These are phyloP conservation scores for Odontarrhena argentea DNA, from an alignment of 345 rosid genomes.

Conservation along the genomic window DNA sequence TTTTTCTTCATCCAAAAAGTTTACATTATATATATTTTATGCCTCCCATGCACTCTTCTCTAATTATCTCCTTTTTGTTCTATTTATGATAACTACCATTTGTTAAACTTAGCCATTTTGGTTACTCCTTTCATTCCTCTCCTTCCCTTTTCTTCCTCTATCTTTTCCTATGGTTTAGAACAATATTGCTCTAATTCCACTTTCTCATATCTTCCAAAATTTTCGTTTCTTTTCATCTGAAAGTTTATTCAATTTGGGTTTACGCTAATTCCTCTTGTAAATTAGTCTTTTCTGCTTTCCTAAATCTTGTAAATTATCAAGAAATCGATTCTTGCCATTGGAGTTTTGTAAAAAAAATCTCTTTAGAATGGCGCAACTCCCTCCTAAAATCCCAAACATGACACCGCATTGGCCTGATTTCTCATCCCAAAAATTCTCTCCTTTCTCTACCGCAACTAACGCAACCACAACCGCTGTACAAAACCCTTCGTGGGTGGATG, in stretches of 20 bases:
- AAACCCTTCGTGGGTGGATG: conserved; percentile 78
- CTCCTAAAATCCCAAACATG: conserved; percentile 88
- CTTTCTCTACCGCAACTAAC: conserved; percentile 26
- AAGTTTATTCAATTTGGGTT: conserved; percentile 10
- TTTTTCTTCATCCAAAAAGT: not conserved
- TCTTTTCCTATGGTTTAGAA: conserved; percentile 31
- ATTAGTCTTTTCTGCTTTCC: not conserved
- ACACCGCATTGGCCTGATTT: conserved; percentile 74
- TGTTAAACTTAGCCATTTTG: conserved; percentile 43
- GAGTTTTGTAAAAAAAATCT: too few species aligned
- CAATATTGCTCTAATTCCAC: conserved; percentile 22
- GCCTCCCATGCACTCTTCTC: not conserved
- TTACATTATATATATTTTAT: conserved; percentile 2
- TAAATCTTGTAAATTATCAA: conserved; percentile 1
- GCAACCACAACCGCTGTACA: conserved; percentile 32
- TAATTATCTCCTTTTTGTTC: conserved; percentile 20
- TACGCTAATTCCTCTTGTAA: conserved; percentile 23
- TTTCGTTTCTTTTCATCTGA: conserved; percentile 20
- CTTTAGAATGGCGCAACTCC: conserved; percentile 75
- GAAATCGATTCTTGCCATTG: not conserved
- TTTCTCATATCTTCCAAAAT: conserved; percentile 12
- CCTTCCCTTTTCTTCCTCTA: conserved; percentile 11
- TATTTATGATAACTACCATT: conserved; percentile 31
- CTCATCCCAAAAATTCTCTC: conserved; percentile 45
- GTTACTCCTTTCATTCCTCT: conserved; percentile 34